phyloP scores from a whole-genome alignment of 768 basidiomycete genomes.

The Termitomyces sp. region DNA sequence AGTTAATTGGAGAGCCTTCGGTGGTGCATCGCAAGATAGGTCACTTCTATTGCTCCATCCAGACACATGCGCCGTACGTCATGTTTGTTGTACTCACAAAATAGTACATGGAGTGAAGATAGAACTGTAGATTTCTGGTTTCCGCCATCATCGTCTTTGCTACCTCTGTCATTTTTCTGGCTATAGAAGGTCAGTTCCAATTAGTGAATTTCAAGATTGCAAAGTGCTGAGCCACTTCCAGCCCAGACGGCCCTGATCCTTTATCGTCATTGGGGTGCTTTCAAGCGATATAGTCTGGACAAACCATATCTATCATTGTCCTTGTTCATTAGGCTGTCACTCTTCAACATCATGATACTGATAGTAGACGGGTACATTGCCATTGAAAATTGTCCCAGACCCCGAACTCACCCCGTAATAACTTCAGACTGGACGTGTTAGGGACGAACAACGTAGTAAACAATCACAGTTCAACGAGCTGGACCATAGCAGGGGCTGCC shows the following conservation, averaged over 20 bases:
- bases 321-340: not conserved
- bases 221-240: not conserved
- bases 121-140: not conserved
- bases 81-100: not conserved
- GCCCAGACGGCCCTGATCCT: not conserved
- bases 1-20: not conserved
- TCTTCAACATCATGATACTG: too few relatives aligned
- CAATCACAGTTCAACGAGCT: not conserved
- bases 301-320: not conserved
- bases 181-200: not conserved
- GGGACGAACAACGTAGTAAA: not conserved
- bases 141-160: too few relatives aligned
- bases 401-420: not conserved
- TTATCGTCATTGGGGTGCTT: too few relatives aligned
- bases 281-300: too few relatives aligned
- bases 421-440: not conserved
- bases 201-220: too few relatives aligned
- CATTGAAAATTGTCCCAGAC: not conserved
- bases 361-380: too few relatives aligned
- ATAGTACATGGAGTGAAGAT: not conserved
- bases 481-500: not conserved
- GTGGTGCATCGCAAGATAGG: not conserved
- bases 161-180: not conserved
- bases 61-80: not conserved
- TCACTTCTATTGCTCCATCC: too few relatives aligned